Evolutionary conservation across 2,329 filamentous ascomycete genomes (phyloP), one percentile per base, ranked within the genome.

Genomic region (Calonectria fujianensis): DNA sequence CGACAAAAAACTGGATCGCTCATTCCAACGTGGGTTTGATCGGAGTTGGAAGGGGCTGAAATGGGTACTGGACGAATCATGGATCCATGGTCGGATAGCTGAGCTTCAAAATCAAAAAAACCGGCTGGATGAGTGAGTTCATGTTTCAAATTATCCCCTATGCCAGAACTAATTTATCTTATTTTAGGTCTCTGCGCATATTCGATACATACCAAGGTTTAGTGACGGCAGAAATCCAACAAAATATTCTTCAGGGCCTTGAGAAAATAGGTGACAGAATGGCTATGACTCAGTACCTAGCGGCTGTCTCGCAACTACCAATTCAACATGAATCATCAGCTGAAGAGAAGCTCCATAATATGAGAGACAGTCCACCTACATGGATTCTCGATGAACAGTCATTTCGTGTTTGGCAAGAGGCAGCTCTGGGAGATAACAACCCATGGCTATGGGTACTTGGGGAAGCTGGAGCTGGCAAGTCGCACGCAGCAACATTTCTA

Each of bases 391-490:
- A n/a, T 3, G 41, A 48, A n/a, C 18, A 48, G 4, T n/a, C 20
- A 7, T 48, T 48, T n/a, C 41, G n/a, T 6, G 41, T n/a, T 48
- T 48, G 41, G 41, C 41, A 48, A 48, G 41, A 18, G 7, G 41
- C 41, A 48, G 41, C 41, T n/a, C 41, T 48, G 41, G 41, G 41
- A n/a, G 41, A 48, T 11, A n/a, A 48, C 20, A 48, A 48, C 41
- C 41, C 8, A 18, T 48, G 7, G 6, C 41, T 48, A n/a, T 48
- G 41, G 41, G n/a, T 48, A 48, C 41, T 48, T 9, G 41, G 41
- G 41, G 41, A 48, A 39, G 35, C 59, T 29, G 59, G 35, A 24
- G 59, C 59, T 27, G 35, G 59, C 35, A 63, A 63, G 37, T 63
- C 59, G 20, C 59, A 63, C 29, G 13, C 29, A 5, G 59, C 59